Conservation (phyloP, 2,329 filamentous ascomycete species). For the Fusarium cicatricum region DNA sequence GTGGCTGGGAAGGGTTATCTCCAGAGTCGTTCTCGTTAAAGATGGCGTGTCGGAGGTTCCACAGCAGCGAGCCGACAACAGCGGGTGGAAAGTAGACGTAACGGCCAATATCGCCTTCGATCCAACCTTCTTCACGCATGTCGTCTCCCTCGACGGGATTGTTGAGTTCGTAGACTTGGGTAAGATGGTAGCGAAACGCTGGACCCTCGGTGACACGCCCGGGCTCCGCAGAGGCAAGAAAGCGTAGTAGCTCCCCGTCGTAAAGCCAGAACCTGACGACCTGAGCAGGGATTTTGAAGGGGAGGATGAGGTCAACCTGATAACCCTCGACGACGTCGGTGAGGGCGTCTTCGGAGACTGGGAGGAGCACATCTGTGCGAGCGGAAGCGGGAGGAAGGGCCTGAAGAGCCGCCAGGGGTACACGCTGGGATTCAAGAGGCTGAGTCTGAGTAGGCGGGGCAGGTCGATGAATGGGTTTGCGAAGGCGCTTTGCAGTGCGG, state of each 20-base stretch:
- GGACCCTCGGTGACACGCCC: slow-evolving; percentile 45
- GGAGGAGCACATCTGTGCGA: slow-evolving; percentile 63
- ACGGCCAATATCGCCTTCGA: slow-evolving; percentile 58
- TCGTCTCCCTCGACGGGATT: slow-evolving; percentile 61
- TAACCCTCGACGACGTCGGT: slow-evolving; percentile 57
- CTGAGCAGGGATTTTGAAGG: slow-evolving; percentile 62
- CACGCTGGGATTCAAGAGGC: slow-evolving; percentile 56
- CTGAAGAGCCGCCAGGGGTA: slow-evolving; percentile 59
- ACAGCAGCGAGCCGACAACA: slow-evolving; percentile 64
- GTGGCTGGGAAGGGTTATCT: slow-evolving; percentile 27
- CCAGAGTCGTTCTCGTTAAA: slow-evolving; percentile 41
- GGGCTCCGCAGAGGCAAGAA: slow-evolving; percentile 65
- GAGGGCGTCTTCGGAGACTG: slow-evolving; percentile 57
- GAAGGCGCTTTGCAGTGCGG: slow-evolving; percentile 31
- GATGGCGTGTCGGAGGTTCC: slow-evolving; percentile 64
- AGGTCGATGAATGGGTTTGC: slow-evolving; percentile 42
- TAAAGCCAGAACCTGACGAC: slow-evolving; percentile 72
- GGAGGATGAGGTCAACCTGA: slow-evolving; percentile 64
- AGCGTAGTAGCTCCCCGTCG: slow-evolving; percentile 60
- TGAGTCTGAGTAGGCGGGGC: slow-evolving; percentile 42
- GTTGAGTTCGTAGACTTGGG: slow-evolving; percentile 68
- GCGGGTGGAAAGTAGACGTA: slow-evolving; percentile 65
- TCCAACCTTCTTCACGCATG: slow-evolving; percentile 64
- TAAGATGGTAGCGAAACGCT: slow-evolving; percentile 42
- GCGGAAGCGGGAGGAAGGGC: slow-evolving; percentile 57